Conservation (phyloP, 1,284 basidiomycete species). For the Malassezia obtusa region DNA sequence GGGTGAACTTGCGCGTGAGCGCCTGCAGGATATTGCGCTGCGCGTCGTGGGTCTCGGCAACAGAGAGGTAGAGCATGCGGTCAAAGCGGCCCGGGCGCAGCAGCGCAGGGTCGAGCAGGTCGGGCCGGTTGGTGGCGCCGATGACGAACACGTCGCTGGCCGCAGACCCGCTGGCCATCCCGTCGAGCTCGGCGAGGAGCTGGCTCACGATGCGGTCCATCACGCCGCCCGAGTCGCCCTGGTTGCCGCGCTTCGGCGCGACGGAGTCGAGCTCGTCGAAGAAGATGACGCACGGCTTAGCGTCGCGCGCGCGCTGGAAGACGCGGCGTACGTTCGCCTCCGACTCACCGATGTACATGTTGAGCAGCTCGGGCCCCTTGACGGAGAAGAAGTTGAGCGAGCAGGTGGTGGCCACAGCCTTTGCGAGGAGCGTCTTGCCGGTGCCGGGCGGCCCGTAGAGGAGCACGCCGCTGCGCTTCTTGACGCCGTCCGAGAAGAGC, state of each 20-base stretch:
- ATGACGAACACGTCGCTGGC: constrained; percentile 51
- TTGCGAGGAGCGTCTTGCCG: constrained; percentile 52
- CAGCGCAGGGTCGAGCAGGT: constrained; percentile 50
- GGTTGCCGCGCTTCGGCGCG: constrained; percentile 51
- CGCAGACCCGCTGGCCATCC: constrained; percentile 48
- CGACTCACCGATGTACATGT: constrained; percentile 53
- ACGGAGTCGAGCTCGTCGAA: constrained; percentile 52
- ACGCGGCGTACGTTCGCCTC: constrained; percentile 51
- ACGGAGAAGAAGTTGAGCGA: constrained; percentile 52
- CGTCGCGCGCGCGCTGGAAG: constrained; percentile 50
- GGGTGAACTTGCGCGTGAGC: constrained; percentile 79
- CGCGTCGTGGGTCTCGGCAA: constrained; percentile 75
- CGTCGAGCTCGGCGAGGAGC: constrained; percentile 51
- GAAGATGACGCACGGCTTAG: constrained; percentile 52
- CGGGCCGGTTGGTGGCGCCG: constrained; percentile 51
- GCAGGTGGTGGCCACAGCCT: constrained; percentile 59
- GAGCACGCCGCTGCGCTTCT: constrained; percentile 72
- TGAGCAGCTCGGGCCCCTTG: constrained; percentile 51
- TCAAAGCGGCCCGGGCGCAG: constrained; percentile 69
- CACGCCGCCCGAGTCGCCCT: constrained; percentile 52
- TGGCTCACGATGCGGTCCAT: constrained; percentile 52
- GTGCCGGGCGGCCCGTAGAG: constrained; percentile 51
- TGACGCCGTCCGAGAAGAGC: constrained; percentile 80
- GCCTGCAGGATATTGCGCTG: constrained; percentile 82
- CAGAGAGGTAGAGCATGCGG: constrained; percentile 87